Conservation (phyloP, 2,329 filamentous ascomycete species). For the Fusarium xyrophilum region DNA sequence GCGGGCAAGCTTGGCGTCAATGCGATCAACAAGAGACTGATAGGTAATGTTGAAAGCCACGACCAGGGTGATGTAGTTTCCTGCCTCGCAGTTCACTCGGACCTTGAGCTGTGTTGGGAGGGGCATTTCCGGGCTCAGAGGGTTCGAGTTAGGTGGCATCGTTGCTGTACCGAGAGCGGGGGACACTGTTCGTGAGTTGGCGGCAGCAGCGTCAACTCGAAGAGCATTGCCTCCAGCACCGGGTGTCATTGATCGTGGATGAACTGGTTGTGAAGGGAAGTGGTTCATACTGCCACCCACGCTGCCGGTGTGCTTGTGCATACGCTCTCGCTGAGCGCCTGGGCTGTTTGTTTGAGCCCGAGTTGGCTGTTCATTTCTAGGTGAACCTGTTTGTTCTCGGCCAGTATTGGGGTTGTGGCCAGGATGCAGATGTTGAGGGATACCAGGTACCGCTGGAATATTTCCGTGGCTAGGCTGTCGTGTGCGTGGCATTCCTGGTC, state of each 20-base stretch:
- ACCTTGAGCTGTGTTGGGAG: slow-evolving; percentile 85
- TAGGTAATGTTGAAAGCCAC: slow-evolving; percentile 96
- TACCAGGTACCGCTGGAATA: slow-evolving; percentile 77
- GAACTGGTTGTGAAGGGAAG: slow-evolving; percentile 63
- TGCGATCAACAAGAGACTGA: slow-evolving; percentile 90
- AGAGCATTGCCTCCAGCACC: slow-evolving; percentile 47
- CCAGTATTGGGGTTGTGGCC: slow-evolving; percentile 70
- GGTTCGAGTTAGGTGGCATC: slow-evolving; percentile 34
- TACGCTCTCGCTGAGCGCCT: slow-evolving; percentile 67
- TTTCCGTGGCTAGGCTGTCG: slow-evolving; percentile 61
- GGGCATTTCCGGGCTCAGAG: slow-evolving; percentile 58
- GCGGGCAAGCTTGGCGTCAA: slow-evolving; percentile 90
- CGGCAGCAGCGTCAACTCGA: slow-evolving; percentile 49
- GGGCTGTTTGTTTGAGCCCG: slow-evolving; percentile 76
- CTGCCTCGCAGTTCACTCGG: slow-evolving; percentile 85
- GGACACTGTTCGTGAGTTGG: slow-evolving; percentile 55
- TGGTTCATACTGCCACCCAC: slow-evolving; percentile 62
- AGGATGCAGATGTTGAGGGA: slow-evolving; percentile 72
- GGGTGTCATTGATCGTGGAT: slow-evolving; percentile 57
- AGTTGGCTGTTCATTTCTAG: slow-evolving; percentile 70
- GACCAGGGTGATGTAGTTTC: slow-evolving; percentile 93
- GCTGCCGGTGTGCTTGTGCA: slow-evolving; percentile 57
- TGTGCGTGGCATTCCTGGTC: slow-evolving; percentile 64
- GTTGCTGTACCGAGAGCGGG: slow-evolving; percentile 52
- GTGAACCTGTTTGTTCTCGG: slow-evolving; percentile 83